Base-by-base conservation (phyloP, 805 yeast species). In the Naumovozyma castellii region DNA sequence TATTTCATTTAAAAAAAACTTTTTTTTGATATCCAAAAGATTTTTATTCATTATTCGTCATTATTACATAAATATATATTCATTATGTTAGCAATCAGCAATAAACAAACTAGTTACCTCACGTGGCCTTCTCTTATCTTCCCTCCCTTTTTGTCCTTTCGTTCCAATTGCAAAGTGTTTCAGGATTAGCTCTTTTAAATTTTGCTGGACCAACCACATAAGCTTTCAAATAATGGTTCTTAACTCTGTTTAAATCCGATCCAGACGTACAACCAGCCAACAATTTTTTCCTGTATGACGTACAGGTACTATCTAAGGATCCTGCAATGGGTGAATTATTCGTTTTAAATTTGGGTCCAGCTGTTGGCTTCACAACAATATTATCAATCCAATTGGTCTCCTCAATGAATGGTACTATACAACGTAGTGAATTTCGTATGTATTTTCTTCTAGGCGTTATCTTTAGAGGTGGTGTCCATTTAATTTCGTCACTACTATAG, bases 331-430 rank as follows among this genome's bases (percentile, higher is more conserved):
- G 55, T 18, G 43, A 38, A 34, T 54, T 51, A 38, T 51, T 56
- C 1, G 59, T 57, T 18, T 46, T 47, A 35, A 37, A 50, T 1
- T 32, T 36, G 4, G 62, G 62, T 6, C 49, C 45, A 10, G 36
- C 29, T 5, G 46, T 33, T 4, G 57, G 51, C 5, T 67, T 66
- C 22, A 69, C 66, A 16, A 72, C 48, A 25, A 63, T 53, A 47
- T 66, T 71, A 30, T 75, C 72, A 19, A 71, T 59, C 81, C 82
- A 76, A 9, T 66, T 49, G 22, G 73, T 76, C 34, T 73, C 76
- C 43, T 64, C 63, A 2, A 70, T 61, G 36, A 76, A 61, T 3
- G 79, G 73, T 46, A 68, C 72, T 28, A 76, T 72, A 46, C 83
- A 76, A 35, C 80, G 66, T 27, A 76, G 53, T 13, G 79, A 71